Conservation (phyloP, 2,329 filamentous ascomycete genomes). For the Catunica adiposa region DNA sequence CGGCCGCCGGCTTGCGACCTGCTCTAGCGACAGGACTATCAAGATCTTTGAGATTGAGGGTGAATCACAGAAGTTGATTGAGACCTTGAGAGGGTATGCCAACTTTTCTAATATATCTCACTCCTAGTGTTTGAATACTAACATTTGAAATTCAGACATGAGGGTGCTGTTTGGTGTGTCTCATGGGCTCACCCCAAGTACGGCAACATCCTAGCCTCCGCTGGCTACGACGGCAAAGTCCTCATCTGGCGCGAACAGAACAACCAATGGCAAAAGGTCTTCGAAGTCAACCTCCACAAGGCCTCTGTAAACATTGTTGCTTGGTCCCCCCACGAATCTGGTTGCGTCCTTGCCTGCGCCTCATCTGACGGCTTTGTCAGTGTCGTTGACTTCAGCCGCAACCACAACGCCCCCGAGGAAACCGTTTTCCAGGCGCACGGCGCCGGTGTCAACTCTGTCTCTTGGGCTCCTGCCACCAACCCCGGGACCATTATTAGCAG, state of each 20-base stretch:
- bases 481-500: conserved; percentile 75
- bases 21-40: conserved; percentile 95
- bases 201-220: conserved; percentile 90
- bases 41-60: conserved; percentile 98
- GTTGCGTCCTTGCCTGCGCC: conserved; percentile 86
- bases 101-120: background rate
- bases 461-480: conserved; percentile 75
- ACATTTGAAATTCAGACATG: conserved; percentile 46
- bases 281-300: conserved; percentile 85
- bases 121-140: background rate
- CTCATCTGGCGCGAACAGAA: conserved; percentile 92
- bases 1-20: conserved; percentile 86
- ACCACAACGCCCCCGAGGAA: conserved; percentile 85
- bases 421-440: conserved; percentile 83
- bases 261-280: conserved; percentile 66
- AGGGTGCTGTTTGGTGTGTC: conserved; percentile 94
- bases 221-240: conserved; percentile 93
- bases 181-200: conserved; percentile 98
- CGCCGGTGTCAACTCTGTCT: conserved; percentile 87
- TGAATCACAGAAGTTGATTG: conserved; percentile 72
- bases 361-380: conserved; percentile 86
- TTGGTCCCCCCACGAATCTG: conserved; percentile 93
- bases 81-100: conserved; percentile 81
- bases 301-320: conserved; percentile 92
- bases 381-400: conserved; percentile 93